Base-by-base conservation (phyloP, 2,329 filamentous ascomycete species). In the Aspergillus luchuensis region DNA sequence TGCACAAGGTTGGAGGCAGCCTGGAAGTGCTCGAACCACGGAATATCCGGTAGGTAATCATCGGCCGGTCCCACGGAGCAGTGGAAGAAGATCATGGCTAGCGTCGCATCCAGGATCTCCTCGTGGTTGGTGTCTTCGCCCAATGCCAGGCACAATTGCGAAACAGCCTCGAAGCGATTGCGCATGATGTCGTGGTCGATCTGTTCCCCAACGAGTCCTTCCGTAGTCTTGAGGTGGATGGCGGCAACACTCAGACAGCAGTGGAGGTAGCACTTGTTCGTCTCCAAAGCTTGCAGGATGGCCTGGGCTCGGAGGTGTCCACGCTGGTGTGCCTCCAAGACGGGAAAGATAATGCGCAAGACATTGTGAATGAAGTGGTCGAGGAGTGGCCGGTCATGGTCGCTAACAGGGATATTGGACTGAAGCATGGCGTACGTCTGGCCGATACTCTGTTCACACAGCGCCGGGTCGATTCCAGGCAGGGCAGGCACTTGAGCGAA, bases 11-110 rank as follows among this genome's bases (percentile, higher is more conserved):
- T 92, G 67, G 90, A 89, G 19, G 90, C 94, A 3, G 93, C 93
- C 75, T 96, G 90, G 80, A 98, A 97, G 81, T 99, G 95, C 75
- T 96, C 91, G 80, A 94, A 91, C 95, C 95, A 99, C 21, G 93
- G 89, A 69, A 98, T 96, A 74, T 98, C 93, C 15, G 91, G 90
- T 23, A 97, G 86, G 50, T 85, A 85, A 73, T 97, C 92, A 69
- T 95, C 90, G 38, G 90, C 88, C 69, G 91, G 87, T 57, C 94
- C 94, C 65, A 98, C 94, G 25, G 91, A 89, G 79, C 91, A 95
- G 74, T 97, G 92, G 82, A 97, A 96, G 80, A 97, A 95, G 74
- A 97, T 97, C 86, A 98, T 92, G 55, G 91, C 92, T 5, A 98
- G 84, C 0, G 93, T 92, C 1, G 94, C 92, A 77, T 98, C 94